These are phyloP conservation scores for Hysterangium stoloniferum DNA, from an alignment of 768 basidiomycete genomes.

Conservation along the genomic window DNA sequence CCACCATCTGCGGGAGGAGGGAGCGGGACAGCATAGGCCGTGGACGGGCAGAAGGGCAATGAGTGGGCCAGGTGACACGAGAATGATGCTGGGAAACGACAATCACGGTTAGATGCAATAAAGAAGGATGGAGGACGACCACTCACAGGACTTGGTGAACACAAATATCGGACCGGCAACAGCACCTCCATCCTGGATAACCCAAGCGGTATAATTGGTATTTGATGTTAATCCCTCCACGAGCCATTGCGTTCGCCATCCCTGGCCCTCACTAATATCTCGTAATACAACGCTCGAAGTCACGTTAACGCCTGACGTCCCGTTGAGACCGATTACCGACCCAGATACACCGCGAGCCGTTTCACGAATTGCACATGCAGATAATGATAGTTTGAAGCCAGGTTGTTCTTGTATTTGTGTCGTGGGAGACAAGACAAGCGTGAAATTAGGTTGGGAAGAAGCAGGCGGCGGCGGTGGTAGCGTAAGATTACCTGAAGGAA, in stretches of 20 bases:
- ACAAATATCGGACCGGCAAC: slow-evolving; percentile 67
- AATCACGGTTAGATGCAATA: background rate
- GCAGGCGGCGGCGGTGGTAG: slow-evolving; percentile 34
- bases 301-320: slow-evolving; percentile 28
- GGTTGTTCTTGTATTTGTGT: slow-evolving; percentile 22
- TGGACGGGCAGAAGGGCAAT: slow-evolving; percentile 66
- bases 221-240: slow-evolving; percentile 47
- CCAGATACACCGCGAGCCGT: slow-evolving; percentile 18
- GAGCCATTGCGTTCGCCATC: slow-evolving; percentile 66
- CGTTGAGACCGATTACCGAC: slow-evolving; percentile 24
- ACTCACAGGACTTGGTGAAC: slow-evolving; percentile 64
- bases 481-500: slow-evolving; percentile 49
- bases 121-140: background rate
- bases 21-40: slow-evolving; percentile 64
- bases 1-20: slow-evolving; percentile 38
- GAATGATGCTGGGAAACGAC: slow-evolving; percentile 46
- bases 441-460: slow-evolving; percentile 34
- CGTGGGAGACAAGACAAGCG: slow-evolving; percentile 50
- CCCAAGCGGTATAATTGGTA: slow-evolving; percentile 77
- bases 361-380: slow-evolving; percentile 49
- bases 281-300: slow-evolving; percentile 43
- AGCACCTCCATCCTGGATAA: slow-evolving; percentile 45
- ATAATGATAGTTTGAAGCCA: slow-evolving; percentile 35
- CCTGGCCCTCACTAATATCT: slow-evolving; percentile 35
- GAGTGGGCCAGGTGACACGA: slow-evolving; percentile 61